Conservation (phyloP, 2,329 filamentous ascomycete species). For the Thermoascus crustaceus region DNA sequence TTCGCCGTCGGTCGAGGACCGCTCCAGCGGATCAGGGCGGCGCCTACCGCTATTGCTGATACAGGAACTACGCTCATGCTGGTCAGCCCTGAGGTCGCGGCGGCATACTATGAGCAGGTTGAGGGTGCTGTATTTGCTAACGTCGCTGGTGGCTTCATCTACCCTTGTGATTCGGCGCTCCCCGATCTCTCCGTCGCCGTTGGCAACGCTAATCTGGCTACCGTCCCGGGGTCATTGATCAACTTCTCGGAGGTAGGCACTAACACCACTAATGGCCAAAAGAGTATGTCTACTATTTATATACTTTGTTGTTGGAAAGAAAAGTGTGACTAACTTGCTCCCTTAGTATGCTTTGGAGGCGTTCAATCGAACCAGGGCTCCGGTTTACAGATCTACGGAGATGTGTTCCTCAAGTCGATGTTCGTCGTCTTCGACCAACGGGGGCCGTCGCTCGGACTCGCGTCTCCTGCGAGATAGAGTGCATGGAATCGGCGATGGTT, state of each 20-base stretch:
- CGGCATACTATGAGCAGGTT: slow-evolving; percentile 53
- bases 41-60: slow-evolving; percentile 51
- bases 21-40: slow-evolving; percentile 24
- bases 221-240: slow-evolving; percentile 48
- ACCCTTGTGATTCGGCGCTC: slow-evolving; percentile 47
- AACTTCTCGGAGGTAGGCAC: slow-evolving; percentile 47
- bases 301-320: neutral
- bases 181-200: slow-evolving; percentile 51
- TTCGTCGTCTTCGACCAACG: slow-evolving; percentile 52
- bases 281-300: slow-evolving; percentile 24
- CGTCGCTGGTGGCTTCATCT: slow-evolving; percentile 44
- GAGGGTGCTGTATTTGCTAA: slow-evolving; percentile 41
- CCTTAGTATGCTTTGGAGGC: slow-evolving; percentile 49
- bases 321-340: slow-evolving; percentile 11
- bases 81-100: slow-evolving; percentile 47
- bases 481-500: neutral
- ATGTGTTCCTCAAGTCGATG: slow-evolving; percentile 52
- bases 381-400: slow-evolving; percentile 51
- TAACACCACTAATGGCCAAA: slow-evolving; percentile 32
- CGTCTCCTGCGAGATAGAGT: slow-evolving; percentile 28
- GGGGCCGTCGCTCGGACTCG: slow-evolving; percentile 45
- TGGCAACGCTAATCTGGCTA: slow-evolving; percentile 42
- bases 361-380: slow-evolving; percentile 52
- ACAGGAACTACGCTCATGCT: slow-evolving; percentile 63
- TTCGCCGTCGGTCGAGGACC: slow-evolving; percentile 47